Base-by-base conservation (phyloP, 2,329 filamentous ascomycete species). In the Catunica adiposa region DNA sequence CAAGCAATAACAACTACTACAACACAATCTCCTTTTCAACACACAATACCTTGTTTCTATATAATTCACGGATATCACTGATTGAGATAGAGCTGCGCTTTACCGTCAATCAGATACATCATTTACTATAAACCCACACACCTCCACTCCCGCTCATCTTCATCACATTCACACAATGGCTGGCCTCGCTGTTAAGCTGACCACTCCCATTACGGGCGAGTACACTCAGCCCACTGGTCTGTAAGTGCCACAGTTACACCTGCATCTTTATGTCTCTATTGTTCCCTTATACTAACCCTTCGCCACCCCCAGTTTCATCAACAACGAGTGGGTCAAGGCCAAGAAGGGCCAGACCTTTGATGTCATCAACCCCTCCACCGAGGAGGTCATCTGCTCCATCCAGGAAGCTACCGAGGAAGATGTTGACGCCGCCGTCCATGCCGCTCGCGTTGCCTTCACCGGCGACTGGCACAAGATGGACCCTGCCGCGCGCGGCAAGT, bases 251-350 rank as follows among this genome's bases (percentile, higher is more conserved):
- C n/a, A 44, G 8, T 22, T n/a, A 44, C 8, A 31, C 6, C 22
- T 9, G n/a, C 31, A 26, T 31, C 22, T 11, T 23, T 2, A 8
- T 50, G 11, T 34, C 15, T 23, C 15, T 6, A 53, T 3, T n/a
- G 23, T 17, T 20, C 26, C n/a, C 40, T 38, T 20, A 51, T 61
- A 52, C 57, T 56, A 44, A 8, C 26, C 9, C 17, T n/a, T 17
- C 14, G 26, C 34, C 40, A 15, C 7, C 51, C 20, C 8, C 64
- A 87, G 84, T 59, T 92, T 87, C 78, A 92, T 94, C 78, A 89
- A 92, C 79, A 89, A 90, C 70, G 84, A 96, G 71, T 96, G 83
- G 73, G 80, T 94, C 61, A 23, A 40, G 22, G 48, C 31, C 9
- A 37, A 15, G 3, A 58, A 61, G 53, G 56, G 58, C 22, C 58